Evolutionary conservation across 2,329 filamentous ascomycete species (phyloP).

Genomic region (Fusarium napiforme): DNA sequence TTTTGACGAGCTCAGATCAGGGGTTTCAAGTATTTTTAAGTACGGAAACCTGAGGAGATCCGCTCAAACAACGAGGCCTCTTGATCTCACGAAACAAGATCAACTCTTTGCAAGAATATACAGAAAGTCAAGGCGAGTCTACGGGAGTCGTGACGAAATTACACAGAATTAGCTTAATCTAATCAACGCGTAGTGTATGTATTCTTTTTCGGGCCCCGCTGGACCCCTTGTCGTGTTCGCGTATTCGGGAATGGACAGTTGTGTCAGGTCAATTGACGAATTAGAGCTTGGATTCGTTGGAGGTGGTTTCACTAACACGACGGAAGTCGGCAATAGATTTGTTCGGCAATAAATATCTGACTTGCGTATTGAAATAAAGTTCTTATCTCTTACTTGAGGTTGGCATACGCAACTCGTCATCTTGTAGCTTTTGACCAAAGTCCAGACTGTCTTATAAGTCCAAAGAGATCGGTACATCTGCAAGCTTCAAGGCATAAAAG

Average conservation of each 20-base stretch:
- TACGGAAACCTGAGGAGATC: background rate
- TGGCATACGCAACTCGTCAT: background rate
- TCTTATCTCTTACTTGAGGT: background rate
- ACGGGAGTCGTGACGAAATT: constrained; percentile 20
- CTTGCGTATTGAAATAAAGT: background rate
- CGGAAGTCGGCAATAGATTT: constrained; percentile 11
- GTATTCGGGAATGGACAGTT: constrained; percentile 1
- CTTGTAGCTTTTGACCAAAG: background rate
- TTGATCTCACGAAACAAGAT: background rate
- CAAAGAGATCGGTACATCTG: background rate
- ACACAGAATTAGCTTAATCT: constrained; percentile 34
- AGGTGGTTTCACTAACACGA: background rate
- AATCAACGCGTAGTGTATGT: constrained; percentile 31
- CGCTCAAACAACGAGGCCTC: background rate
- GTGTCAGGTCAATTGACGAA: constrained; percentile 12
- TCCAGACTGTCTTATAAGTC: fast-evolving
- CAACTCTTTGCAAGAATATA: constrained; percentile 7
- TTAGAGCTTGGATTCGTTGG: background rate
- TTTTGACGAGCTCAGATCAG: constrained; percentile 2
- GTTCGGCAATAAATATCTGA: constrained; percentile 8
- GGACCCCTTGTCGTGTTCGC: constrained; percentile 30
- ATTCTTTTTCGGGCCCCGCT: constrained; percentile 10
- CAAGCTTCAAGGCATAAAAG: background rate
- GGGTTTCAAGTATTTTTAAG: background rate
- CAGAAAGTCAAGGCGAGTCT: background rate